Evolutionary conservation across 1,284 basidiomycete genomes (phyloP), one percentile per base, ranked within the genome.

Genomic region (Xerocomus nothofagi): DNA sequence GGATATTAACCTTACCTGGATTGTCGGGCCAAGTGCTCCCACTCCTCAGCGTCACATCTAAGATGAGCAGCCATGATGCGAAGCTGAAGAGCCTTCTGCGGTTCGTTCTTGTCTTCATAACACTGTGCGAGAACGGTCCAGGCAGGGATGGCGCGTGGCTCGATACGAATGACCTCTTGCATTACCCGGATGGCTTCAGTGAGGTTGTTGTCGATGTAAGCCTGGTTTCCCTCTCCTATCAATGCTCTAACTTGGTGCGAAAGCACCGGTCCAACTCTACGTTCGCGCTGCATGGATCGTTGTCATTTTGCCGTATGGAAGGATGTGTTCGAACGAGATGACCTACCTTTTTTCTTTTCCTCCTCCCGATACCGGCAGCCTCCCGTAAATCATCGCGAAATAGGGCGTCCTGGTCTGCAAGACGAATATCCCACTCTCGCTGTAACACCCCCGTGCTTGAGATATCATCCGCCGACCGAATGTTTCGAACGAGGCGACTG

Each of bases 121-220:
- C 56, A 59, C 20, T 57, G 58, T 18, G 59, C 95, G 97, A 72
- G 1, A 80, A 93, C 91, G 14, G 82, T 81, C 94, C 95, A 98
- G 0, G 94, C 91, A 4, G 82, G 72, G 4, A 79, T 76, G 8
- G 93, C 89, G 29, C 88, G 83, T 2, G 94, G 93, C 67, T 98
- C 95, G 48, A 95, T 93, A 9, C 92, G 82, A 50, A 99, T 93
- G 55, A 97, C 91, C 65, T 98, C 92, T 63, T 90, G 84, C 78
- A 94, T 90, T 42, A 87, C 79, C 17, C 81, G 78, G 31, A 93
- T 86, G 1, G 93, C 87, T 56, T 85, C 79, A 1, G 77, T 72
- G 17, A 85, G 73, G 53, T 91, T 73, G 44, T 75, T 79, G 59
- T 88, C 83, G 43, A 94, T 82, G 67, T 91, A 98, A 2, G 88